Conservation (phyloP, 805 yeast species). For the Wickerhamia fluorescens region DNA sequence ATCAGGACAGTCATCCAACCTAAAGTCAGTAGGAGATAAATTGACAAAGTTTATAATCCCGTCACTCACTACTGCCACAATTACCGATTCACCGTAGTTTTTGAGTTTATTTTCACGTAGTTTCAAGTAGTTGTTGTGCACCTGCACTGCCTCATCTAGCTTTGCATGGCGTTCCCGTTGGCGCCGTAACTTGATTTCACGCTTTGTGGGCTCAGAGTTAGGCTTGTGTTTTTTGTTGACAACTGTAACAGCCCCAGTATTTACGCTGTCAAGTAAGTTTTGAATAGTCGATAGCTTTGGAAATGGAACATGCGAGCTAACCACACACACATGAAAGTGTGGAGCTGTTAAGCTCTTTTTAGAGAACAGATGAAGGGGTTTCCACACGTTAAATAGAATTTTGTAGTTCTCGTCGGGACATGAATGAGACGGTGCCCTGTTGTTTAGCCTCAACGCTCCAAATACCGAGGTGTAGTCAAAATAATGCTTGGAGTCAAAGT, state of each 20-base stretch:
- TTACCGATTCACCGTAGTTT: slow-evolving; percentile 34
- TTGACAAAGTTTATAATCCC: slow-evolving; percentile 68
- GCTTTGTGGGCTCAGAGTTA: slow-evolving; percentile 14
- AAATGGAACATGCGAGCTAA: slow-evolving; percentile 37
- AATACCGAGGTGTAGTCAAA: slow-evolving; percentile 17
- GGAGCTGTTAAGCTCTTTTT: slow-evolving; percentile 66
- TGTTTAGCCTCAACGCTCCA: slow-evolving; percentile 13
- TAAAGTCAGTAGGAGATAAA: slow-evolving; percentile 46
- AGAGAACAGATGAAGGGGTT: slow-evolving; percentile 65
- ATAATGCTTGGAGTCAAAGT: slow-evolving; percentile 18
- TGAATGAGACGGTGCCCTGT: slow-evolving; percentile 11
- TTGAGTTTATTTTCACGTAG: slow-evolving; percentile 38
- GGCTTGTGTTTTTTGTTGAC: slow-evolving; percentile 3
- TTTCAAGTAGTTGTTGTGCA: slow-evolving; percentile 20
- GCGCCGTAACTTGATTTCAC: slow-evolving; percentile 16
- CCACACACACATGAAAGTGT: slow-evolving; percentile 64
- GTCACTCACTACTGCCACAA: slow-evolving; percentile 67
- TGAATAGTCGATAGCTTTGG: slow-evolving; percentile 42
- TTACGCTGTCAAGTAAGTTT: slow-evolving; percentile 13
- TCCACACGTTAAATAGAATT: slow-evolving; percentile 71
- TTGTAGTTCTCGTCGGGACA: neutral
- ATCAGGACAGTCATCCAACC: slow-evolving; percentile 10
- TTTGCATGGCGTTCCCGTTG: slow-evolving; percentile 21
- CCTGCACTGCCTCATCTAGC: slow-evolving; percentile 14
- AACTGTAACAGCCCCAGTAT: neutral